Evolutionary conservation across 1,284 basidiomycete species (phyloP).

Genomic region (Calocybe gambosa): DNA sequence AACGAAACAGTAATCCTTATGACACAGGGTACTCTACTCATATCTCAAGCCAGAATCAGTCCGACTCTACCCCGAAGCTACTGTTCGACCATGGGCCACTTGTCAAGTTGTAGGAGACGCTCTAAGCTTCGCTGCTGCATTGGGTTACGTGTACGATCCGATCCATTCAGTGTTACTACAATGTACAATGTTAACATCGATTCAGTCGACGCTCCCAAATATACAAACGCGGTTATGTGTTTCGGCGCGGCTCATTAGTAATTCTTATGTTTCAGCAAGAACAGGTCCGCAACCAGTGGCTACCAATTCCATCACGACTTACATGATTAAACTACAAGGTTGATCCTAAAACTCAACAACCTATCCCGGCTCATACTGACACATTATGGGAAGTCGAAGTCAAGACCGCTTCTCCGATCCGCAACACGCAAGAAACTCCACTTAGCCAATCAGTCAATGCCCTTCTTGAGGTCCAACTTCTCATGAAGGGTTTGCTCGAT

Average conservation of each 20-base stretch:
- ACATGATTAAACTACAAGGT: conserved; percentile 31
- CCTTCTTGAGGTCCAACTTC: conserved; percentile 67
- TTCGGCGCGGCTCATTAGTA: conserved; percentile 58
- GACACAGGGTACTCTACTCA: conserved; percentile 61
- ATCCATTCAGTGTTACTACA: neutral
- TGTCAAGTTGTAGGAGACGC: conserved; percentile 72
- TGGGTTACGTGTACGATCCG: conserved; percentile 64
- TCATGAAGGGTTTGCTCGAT: conserved; percentile 76
- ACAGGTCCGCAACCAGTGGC: conserved; percentile 44
- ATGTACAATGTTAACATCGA: neutral
- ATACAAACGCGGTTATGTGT: conserved; percentile 72
- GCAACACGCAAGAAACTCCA: conserved; percentile 65
- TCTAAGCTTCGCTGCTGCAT: conserved; percentile 65
- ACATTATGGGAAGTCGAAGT: conserved; percentile 82
- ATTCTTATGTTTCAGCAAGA: conserved; percentile 82
- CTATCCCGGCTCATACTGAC: conserved; percentile 65
- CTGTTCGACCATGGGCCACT: conserved; percentile 74
- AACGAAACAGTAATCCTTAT: conserved; percentile 1
- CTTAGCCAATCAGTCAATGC: conserved; percentile 59
- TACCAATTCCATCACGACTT: neutral
- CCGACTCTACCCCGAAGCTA: conserved; percentile 73
- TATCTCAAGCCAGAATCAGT: conserved; percentile 74
- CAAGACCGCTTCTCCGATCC: conserved; percentile 68
- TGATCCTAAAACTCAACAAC: conserved; percentile 63
- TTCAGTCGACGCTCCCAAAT: conserved; percentile 63